Base-by-base conservation (phyloP, 179 eudicot species). In the Silene coronaria region DNA sequence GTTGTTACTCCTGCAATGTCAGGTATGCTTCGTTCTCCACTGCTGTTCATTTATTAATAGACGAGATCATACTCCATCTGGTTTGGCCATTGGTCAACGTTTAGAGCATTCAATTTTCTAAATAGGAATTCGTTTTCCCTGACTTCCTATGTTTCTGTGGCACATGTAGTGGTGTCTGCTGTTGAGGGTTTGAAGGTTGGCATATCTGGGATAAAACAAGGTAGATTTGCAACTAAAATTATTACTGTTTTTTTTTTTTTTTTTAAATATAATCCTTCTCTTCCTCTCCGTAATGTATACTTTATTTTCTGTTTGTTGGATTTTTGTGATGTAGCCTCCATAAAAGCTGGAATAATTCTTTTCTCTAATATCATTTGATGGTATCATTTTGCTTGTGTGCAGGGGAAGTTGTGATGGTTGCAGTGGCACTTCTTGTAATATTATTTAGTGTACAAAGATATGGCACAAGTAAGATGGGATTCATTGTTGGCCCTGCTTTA, bases 1-100 rank as follows among this genome's bases (percentile, higher is more conserved):
- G 93, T 95, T 73, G 96, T 95, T 61, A 95, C 99, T 26, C 99
- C 99, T 27, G 99, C 97, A 60, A 95, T 95, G 91, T 92, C 99
- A 89, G 99, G 99, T 92, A 62, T 70, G 23, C 75, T 72, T 9
- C 30, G 28, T 34, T 34, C 80, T 58, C 6, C 76, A n/a, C 61
- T 70, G 24, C 21, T 42, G 30, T 61, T 68, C 78, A 16, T 42
- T 68, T 42, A 9, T 45, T 71, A 34, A 28, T 60, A 19, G 21
- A 11, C 24, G 45, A 27, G 57, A 69, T 61, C 8, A 36, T 1
- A n/a, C 46, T 53, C 0, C 27, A 24, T 53, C 26, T 22, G 5
- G 32, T n/a, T 57, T 3, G 65, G 27, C 75, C 64, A 73, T 58
- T 3, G 22, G 51, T n/a, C 61, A 23, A 24, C 17, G 14, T 69